Conservation (phyloP, 768 basidiomycete species). For the Pleurotus platypus region DNA sequence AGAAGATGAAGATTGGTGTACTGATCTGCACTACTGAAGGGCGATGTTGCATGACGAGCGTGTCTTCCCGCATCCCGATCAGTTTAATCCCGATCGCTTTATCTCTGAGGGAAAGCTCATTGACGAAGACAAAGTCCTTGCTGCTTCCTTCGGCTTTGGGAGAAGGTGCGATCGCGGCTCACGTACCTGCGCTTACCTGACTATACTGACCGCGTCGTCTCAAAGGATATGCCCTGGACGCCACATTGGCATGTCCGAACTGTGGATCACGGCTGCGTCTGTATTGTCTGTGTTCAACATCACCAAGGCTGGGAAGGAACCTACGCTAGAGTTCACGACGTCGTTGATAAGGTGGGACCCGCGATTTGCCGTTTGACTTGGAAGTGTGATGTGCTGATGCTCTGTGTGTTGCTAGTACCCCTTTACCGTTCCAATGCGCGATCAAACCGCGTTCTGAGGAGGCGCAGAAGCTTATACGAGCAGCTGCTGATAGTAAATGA, state of each 20-base stretch:
- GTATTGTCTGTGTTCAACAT: background rate
- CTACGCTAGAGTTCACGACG: too few relatives aligned
- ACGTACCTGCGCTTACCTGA: too few relatives aligned
- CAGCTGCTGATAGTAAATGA: too few relatives aligned
- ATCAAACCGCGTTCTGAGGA: too few relatives aligned
- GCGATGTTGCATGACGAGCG: constrained; percentile 25
- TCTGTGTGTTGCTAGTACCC: too few relatives aligned
- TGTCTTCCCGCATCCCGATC: constrained; percentile 24
- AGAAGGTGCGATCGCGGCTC: background rate
- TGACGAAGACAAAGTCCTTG: background rate
- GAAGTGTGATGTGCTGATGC: too few relatives aligned
- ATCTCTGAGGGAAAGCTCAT: constrained; percentile 7
- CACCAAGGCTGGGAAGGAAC: background rate
- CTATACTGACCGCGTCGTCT: background rate
- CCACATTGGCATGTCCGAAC: background rate
- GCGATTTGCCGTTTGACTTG: too few relatives aligned
- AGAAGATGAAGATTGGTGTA: background rate
- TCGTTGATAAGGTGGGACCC: too few relatives aligned
- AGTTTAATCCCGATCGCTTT: constrained; percentile 30
- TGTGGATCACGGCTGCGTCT: background rate
- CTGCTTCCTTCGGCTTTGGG: background rate
- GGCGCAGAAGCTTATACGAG: too few relatives aligned
- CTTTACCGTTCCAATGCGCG: too few relatives aligned
- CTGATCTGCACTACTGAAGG: constrained; percentile 15
- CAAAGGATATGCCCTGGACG: constrained; percentile 3